phyloP scores from a whole-genome alignment of 2,329 filamentous ascomycete genomes.

The Pseudocercospora vitis region DNA sequence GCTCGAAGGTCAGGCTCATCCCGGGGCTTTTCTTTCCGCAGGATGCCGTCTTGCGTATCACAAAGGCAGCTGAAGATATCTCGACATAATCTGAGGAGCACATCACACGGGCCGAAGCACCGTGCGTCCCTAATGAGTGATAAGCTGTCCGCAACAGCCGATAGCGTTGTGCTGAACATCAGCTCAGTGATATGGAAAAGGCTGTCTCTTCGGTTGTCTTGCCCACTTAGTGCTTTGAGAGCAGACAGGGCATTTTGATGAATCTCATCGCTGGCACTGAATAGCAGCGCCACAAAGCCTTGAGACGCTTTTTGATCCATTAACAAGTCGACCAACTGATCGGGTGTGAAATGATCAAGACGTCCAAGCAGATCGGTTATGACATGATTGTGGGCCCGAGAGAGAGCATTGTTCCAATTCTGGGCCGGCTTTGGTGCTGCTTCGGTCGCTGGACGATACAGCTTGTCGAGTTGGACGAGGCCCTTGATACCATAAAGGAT shows the following conservation, averaged over 20 bases:
- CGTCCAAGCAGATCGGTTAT: slow-evolving; percentile 73
- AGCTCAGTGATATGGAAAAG: slow-evolving; percentile 60
- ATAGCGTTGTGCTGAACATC: slow-evolving; percentile 58
- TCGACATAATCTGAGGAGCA: slow-evolving; percentile 60
- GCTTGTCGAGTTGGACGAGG: slow-evolving; percentile 73
- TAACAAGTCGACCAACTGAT: slow-evolving; percentile 69
- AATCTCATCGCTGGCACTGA: slow-evolving; percentile 76
- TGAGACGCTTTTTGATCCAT: slow-evolving; percentile 67
- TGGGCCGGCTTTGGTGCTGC: slow-evolving; percentile 56
- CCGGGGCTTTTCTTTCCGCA: slow-evolving; percentile 59
- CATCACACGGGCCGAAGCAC: slow-evolving; percentile 60
- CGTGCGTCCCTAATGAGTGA: slow-evolving; percentile 56
- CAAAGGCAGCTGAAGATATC: slow-evolving; percentile 65
- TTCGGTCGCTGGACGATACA: slow-evolving; percentile 49
- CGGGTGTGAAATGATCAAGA: slow-evolving; percentile 71
- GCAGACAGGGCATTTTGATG: slow-evolving; percentile 79
- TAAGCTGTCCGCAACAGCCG: slow-evolving; percentile 58
- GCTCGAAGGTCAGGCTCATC: slow-evolving; percentile 60
- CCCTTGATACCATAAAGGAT: slow-evolving; percentile 70
- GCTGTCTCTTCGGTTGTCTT: slow-evolving; percentile 62
- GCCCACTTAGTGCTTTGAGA: slow-evolving; percentile 76
- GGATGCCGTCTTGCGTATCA: slow-evolving; percentile 61
- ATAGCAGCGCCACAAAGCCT: slow-evolving; percentile 73
- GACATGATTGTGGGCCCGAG: slow-evolving; percentile 61
- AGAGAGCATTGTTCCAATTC: slow-evolving; percentile 76